Percentiles rank a stretch among this genome's conserved stretches.
Conservation (phyloP, 768 basidiomycete species). For the Imleria badia region DNA sequence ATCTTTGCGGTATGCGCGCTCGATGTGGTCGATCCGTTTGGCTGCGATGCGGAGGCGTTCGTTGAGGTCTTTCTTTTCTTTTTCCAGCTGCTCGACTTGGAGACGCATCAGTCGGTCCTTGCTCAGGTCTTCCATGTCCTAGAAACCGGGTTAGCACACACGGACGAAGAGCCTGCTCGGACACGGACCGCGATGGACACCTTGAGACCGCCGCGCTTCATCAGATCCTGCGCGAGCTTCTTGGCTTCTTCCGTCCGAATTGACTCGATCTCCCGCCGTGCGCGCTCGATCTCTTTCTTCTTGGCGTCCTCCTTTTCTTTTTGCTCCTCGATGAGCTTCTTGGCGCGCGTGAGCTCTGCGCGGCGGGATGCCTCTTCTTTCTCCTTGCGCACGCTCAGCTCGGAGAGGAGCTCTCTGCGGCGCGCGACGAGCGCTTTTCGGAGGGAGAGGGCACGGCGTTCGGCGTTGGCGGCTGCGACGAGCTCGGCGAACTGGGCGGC, state of each 20-base stretch:
- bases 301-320: slow-evolving; percentile 59
- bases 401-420: slow-evolving; percentile 80
- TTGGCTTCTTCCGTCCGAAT: slow-evolving; percentile 71
- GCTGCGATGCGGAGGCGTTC: slow-evolving; percentile 78
- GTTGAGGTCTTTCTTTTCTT: slow-evolving; percentile 87
- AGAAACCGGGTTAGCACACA: not conserved
- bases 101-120: slow-evolving; percentile 84
- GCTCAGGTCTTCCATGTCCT: slow-evolving; percentile 83
- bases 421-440: slow-evolving; percentile 81
- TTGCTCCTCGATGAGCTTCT: slow-evolving; percentile 68
- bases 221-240: slow-evolving; percentile 81
- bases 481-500: slow-evolving; percentile 57
- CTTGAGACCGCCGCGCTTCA: slow-evolving; percentile 74
- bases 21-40: slow-evolving; percentile 93
- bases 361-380: slow-evolving; percentile 82
- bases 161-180: not conserved
- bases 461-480: slow-evolving; percentile 63
- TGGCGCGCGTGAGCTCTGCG: slow-evolving; percentile 63
- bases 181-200: slow-evolving; percentile 66
- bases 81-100: slow-evolving; percentile 94
- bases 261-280: slow-evolving; percentile 63
- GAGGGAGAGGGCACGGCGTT: slow-evolving; percentile 74
- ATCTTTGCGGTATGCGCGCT: slow-evolving; percentile 92
- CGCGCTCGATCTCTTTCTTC: slow-evolving; percentile 74
- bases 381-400: slow-evolving; percentile 82